phyloP scores from a whole-genome alignment of 2,329 filamentous ascomycete species.

The Coniochaeta sp. region DNA sequence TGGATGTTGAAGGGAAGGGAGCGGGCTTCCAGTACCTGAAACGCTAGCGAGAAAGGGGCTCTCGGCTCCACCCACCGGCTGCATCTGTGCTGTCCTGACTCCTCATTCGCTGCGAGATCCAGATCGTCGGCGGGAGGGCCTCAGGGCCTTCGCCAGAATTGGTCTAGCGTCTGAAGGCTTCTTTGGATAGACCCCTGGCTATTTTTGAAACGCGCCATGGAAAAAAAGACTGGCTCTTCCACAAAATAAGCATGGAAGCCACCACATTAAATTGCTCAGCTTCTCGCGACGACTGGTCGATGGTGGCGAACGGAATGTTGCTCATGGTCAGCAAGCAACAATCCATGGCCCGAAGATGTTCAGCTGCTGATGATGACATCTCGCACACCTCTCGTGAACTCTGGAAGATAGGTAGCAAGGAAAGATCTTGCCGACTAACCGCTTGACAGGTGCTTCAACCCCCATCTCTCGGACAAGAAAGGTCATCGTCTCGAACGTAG shows the following conservation, averaged over 20 bases:
- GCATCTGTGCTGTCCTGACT: not conserved
- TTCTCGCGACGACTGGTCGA: not conserved
- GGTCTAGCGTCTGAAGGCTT: not conserved
- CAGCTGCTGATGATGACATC: not conserved
- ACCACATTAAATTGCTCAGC: too few relatives aligned
- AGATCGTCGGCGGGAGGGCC: not conserved
- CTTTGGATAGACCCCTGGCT: conserved; percentile 2
- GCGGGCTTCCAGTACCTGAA: too few relatives aligned
- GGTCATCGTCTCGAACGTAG: not conserved
- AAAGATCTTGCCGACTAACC: too few relatives aligned
- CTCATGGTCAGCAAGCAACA: too few relatives aligned
- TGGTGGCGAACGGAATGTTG: not conserved
- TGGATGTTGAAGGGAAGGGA: too few relatives aligned
- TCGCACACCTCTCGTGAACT: not conserved
- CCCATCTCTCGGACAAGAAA: not conserved
- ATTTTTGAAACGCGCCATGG: conserved; percentile 5
- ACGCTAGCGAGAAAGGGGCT: conserved; percentile 14
- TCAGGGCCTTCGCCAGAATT: not conserved
- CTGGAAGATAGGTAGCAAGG: not conserved
- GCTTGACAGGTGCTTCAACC: not conserved
- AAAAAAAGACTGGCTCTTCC: not conserved
- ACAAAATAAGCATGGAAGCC: not conserved
- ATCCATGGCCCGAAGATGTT: not conserved
- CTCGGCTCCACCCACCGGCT: not conserved
- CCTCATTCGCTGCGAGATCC: not conserved